These are phyloP conservation scores for Hygrophorus russula DNA, from an alignment of 768 basidiomycete genomes.

Conservation along the genomic window DNA sequence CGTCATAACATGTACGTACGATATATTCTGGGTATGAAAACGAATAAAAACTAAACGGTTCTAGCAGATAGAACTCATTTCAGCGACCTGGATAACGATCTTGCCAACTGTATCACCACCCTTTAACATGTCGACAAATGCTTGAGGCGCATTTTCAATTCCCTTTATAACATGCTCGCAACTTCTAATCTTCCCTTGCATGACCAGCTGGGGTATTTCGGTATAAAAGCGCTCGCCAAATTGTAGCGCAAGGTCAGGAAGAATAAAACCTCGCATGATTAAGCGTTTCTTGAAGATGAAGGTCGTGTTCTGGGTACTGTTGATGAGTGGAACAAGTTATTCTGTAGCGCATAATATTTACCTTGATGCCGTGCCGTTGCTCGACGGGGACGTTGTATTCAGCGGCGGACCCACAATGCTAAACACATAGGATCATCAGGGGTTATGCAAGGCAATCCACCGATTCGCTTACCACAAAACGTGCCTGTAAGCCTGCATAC, in stretches of 20 bases:
- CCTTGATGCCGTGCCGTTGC: conserved; percentile 20
- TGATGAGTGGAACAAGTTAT: background rate
- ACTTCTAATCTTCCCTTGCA: conserved; percentile 35
- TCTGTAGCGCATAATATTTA: background rate
- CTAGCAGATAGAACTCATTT: background rate
- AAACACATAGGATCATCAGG: too few species aligned
- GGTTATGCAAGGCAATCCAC: background rate
- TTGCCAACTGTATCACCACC: conserved; percentile 2
- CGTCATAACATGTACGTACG: too few species aligned
- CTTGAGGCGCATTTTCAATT: conserved; percentile 26
- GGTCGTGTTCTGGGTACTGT: conserved; percentile 21
- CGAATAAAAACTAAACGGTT: too few species aligned
- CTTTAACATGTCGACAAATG: conserved; percentile 12
- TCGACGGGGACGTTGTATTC: background rate
- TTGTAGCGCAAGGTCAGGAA: conserved; percentile 19
- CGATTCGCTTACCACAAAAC: conserved; percentile 37
- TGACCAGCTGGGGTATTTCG: conserved; percentile 27
- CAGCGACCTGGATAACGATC: conserved; percentile 1
- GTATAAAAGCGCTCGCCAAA: conserved; percentile 30
- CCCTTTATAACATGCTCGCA: conserved; percentile 34
- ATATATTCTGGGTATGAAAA: too few species aligned
- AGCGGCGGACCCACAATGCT: background rate
- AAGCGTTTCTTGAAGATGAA: conserved; percentile 18
- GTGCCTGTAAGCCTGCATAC: conserved; percentile 28
- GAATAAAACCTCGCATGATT: conserved; percentile 30